Percentiles rank a stretch among this genome's conserved stretches.
Evolutionary conservation across 805 yeast species (phyloP).

Genomic region (Wickerhamiella hasegawae): DNA sequence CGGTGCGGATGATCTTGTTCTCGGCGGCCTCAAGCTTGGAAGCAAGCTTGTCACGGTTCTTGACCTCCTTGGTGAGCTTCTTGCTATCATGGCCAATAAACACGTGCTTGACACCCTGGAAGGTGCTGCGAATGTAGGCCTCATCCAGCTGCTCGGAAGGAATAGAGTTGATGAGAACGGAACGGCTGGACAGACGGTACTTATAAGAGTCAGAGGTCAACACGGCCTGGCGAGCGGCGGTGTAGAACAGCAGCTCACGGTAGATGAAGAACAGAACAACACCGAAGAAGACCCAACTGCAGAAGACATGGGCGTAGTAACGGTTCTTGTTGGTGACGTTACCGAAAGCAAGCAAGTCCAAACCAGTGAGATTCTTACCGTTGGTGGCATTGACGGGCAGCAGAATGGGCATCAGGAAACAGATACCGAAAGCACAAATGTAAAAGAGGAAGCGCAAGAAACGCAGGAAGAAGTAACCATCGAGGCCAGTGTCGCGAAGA

Average conservation of each 20-base stretch:
- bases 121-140: slow-evolving; percentile 53
- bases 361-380: slow-evolving; percentile 38
- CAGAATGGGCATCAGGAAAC: slow-evolving; percentile 45
- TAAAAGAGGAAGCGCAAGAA: slow-evolving; percentile 44
- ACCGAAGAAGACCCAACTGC: slow-evolving; percentile 69
- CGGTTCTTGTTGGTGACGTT: slow-evolving; percentile 47
- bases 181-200: slow-evolving; percentile 54
- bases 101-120: slow-evolving; percentile 67
- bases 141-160: slow-evolving; percentile 62
- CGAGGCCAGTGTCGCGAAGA: slow-evolving; percentile 80
- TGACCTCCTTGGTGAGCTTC: slow-evolving; percentile 38
- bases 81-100: slow-evolving; percentile 59
- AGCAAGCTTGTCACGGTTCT: slow-evolving; percentile 44
- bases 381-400: slow-evolving; percentile 71
- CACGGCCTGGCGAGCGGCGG: slow-evolving; percentile 60
- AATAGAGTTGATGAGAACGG: slow-evolving; percentile 71
- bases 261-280: slow-evolving; percentile 54
- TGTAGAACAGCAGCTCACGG: slow-evolving; percentile 66
- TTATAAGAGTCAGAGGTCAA: slow-evolving; percentile 73
- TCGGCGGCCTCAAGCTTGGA: slow-evolving; percentile 51
- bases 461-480: slow-evolving; percentile 80
- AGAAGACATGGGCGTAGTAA: slow-evolving; percentile 73
- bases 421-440: slow-evolving; percentile 38
- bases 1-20: slow-evolving; percentile 38
- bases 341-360: slow-evolving; percentile 63